Conservation (phyloP, 345 rosid species). For the Crucihimalaya himalaica region DNA sequence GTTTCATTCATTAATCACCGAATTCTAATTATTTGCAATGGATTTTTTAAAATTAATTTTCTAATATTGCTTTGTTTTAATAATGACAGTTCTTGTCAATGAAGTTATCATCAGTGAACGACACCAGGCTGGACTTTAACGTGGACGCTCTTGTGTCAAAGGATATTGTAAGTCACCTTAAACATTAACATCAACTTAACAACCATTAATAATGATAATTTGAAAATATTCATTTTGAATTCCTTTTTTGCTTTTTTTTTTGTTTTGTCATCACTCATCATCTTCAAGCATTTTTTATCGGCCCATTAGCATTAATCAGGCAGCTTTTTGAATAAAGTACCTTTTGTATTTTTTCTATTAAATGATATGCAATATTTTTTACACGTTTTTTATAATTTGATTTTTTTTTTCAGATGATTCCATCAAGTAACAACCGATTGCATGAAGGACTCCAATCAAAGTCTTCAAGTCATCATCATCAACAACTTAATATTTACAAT, state of each 20-base stretch:
- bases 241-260: not conserved
- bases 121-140: slow-evolving; percentile 69
- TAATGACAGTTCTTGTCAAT: slow-evolving; percentile 82
- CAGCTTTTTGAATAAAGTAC: slow-evolving; percentile 9
- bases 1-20: slow-evolving; percentile 32
- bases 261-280: slow-evolving; percentile 4
- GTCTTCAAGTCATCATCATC: slow-evolving; percentile 43
- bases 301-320: slow-evolving; percentile 9
- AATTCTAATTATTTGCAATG: slow-evolving; percentile 13
- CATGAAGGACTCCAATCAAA: slow-evolving; percentile 52
- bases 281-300: not conserved
- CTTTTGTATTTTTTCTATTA: slow-evolving; percentile 1
- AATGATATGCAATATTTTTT: not conserved
- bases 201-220: not conserved
- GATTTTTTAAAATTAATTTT: not conserved
- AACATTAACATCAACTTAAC: slow-evolving; percentile 34
- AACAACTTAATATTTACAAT: slow-evolving; percentile 31
- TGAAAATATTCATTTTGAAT: not conserved
- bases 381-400: slow-evolving; percentile 27
- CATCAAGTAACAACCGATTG: slow-evolving; percentile 47
- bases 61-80: not conserved
- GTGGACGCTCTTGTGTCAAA: slow-evolving; percentile 63
- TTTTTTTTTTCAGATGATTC: slow-evolving; percentile 23
- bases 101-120: slow-evolving; percentile 89
- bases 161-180: slow-evolving; percentile 63